Conservation (phyloP, 768 basidiomycete species). For the Lepiota subincarnata region DNA sequence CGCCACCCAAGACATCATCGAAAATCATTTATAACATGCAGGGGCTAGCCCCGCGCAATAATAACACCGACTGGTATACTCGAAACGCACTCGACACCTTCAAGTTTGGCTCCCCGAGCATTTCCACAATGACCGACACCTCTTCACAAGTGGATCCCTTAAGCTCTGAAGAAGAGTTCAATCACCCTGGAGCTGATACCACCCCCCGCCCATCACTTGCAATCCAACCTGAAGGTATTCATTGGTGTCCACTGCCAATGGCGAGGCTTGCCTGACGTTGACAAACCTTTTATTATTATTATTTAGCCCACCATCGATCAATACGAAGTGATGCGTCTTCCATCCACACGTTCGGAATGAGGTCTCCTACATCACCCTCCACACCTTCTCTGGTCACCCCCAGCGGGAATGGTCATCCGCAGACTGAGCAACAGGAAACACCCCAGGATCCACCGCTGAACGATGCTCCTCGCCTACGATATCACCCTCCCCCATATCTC, state of each 20-base stretch:
- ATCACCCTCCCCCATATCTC: slow-evolving; percentile 23
- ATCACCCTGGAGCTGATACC: slow-evolving; percentile 31
- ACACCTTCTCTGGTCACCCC: slow-evolving; percentile 37
- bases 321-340: slow-evolving; percentile 38
- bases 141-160: slow-evolving; percentile 19
- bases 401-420: slow-evolving; percentile 19
- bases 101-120: slow-evolving; percentile 40
- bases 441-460: slow-evolving; percentile 1
- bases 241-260: slow-evolving; percentile 30
- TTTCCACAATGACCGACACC: slow-evolving; percentile 31
- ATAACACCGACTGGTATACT: slow-evolving; percentile 30
- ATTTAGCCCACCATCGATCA: slow-evolving; percentile 7
- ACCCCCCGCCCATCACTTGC: slow-evolving; percentile 51
- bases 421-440: not conserved
- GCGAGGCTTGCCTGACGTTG: slow-evolving; percentile 1
- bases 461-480: slow-evolving; percentile 23
- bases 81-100: slow-evolving; percentile 43
- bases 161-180: slow-evolving; percentile 32
- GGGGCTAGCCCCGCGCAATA: not conserved
- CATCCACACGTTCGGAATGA: slow-evolving; percentile 44
- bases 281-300: no score
- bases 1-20: slow-evolving; percentile 7
- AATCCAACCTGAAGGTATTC: slow-evolving; percentile 19
- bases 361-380: slow-evolving; percentile 40
- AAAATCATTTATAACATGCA: slow-evolving; percentile 11